These are phyloP conservation scores for Ustilago cynodontis DNA, from an alignment of 1,284 basidiomycete genomes.

Conservation along the genomic window DNA sequence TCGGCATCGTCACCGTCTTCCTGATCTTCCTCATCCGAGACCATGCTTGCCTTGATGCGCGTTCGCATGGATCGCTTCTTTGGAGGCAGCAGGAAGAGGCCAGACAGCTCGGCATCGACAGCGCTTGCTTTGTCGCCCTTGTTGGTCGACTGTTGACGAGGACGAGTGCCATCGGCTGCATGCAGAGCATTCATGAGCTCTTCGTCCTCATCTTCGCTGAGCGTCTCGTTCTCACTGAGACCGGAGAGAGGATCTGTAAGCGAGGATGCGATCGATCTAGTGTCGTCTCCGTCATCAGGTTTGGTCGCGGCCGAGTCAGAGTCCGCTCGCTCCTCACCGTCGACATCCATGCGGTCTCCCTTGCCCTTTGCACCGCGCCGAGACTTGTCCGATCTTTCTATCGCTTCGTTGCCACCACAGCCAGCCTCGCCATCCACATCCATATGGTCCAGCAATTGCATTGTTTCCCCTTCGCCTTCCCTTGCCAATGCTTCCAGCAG, in stretches of 20 bases:
- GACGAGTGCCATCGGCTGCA: slow-evolving; percentile 18
- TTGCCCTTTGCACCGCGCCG: slow-evolving; percentile 1
- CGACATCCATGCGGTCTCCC: slow-evolving; percentile 18
- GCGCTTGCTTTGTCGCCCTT: slow-evolving; percentile 14
- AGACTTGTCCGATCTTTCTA: slow-evolving; percentile 6
- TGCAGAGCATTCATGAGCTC: slow-evolving; percentile 46
- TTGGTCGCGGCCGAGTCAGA: slow-evolving; percentile 16
- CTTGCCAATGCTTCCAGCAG: slow-evolving; percentile 19
- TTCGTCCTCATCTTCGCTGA: slow-evolving; percentile 55
- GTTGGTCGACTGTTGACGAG: slow-evolving; percentile 15
- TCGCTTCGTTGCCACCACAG: slow-evolving; percentile 34
- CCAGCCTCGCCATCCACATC: slow-evolving; percentile 30
- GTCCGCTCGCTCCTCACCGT: not conserved
- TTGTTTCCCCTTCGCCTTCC: slow-evolving; percentile 25
- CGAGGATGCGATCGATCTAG: slow-evolving; percentile 54
- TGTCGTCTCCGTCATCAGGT: slow-evolving; percentile 34
- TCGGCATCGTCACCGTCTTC: slow-evolving; percentile 7
- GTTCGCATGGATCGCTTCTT: slow-evolving; percentile 66
- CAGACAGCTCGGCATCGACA: slow-evolving; percentile 36
- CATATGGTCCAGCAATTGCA: slow-evolving; percentile 15
- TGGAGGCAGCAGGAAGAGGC: slow-evolving; percentile 56
- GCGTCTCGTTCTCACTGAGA: slow-evolving; percentile 44
- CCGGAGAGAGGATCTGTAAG: slow-evolving; percentile 61
- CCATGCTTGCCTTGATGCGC: slow-evolving; percentile 58
- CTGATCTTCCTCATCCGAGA: slow-evolving; percentile 31